Evolutionary conservation across 2,329 filamentous ascomycete species (phyloP), one percentile per base, ranked within the genome.

Genomic region (Neonectria punicea): DNA sequence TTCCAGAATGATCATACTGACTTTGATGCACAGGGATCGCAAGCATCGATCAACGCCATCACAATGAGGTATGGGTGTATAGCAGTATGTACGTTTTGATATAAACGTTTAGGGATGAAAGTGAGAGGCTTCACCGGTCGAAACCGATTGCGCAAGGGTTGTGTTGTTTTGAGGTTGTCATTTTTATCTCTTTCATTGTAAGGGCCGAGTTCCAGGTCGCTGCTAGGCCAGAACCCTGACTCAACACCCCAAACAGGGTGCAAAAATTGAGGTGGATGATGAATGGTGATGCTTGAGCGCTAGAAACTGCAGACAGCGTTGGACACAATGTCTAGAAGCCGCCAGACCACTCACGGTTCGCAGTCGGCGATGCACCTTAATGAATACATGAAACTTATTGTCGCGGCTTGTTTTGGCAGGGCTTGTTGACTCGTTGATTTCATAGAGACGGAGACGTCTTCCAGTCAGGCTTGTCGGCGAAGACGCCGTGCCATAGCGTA

Each of bases 361-460:
- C 66, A 71, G 70, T 71, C 64, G 68, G 58, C 60, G 61, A 71
- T 71, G 66, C 72, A 70, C 65, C 61, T 70, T 74, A 74, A 74
- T 73, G 72, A 74, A 74, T 73, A 73, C 61, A 74, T 70, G 72
- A 74, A 68, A 63, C 61, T 53, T 71, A 61, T 67, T 54, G 59
- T 43, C 51, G 36, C 25, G 28, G 25, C 46, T 49, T 34, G 18
- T 51, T 18, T 10, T 34, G 32, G 10, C 16, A 11, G 34, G 7
- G 7, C 13, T 34, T 51, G n/a, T n/a, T 34, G n/a, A 9, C 13
- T 16, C 13, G 10, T 46, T 18, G 13, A 22, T 9, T n/a, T 50
- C 13, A 16, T 25, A n/a, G 5, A n/a, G 4, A 25, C 11, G 8
- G 47, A 18, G 10, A 9, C 13, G 16, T 50, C 46, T 9, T 16